Conservation (phyloP, 345 rosid genomes). For the Kernera saxatilis region DNA sequence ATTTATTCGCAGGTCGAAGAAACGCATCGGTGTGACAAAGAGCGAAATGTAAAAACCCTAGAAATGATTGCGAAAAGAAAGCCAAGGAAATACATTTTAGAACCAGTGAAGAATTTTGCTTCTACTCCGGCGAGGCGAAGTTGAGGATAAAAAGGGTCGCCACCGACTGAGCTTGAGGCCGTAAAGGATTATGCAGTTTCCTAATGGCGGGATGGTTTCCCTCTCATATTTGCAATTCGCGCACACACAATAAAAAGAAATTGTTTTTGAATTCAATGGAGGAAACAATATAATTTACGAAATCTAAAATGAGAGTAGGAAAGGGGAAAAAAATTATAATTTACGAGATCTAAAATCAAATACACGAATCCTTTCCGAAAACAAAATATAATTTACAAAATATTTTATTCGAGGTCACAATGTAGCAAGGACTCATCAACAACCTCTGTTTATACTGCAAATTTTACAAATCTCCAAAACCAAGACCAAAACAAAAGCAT, state of each 20-base stretch:
- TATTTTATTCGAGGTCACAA: slow-evolving; percentile 2
- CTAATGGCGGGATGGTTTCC: slow-evolving; percentile 34
- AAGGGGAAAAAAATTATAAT: no score
- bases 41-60: slow-evolving; percentile 23
- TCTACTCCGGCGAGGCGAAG: background rate
- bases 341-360: background rate
- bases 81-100: background rate
- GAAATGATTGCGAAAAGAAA: slow-evolving; percentile 6
- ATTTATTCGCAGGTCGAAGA: background rate
- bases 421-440: background rate
- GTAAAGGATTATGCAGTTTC: background rate
- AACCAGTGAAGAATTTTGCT: background rate
- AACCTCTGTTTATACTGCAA: slow-evolving; percentile 21
- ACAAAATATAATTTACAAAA: slow-evolving; percentile 20
- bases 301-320: background rate
- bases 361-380: background rate
- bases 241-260: background rate
- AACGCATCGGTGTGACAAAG: background rate
- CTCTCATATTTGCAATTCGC: slow-evolving; percentile 1
- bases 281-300: no score
- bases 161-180: background rate
- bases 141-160: background rate
- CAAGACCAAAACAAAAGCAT: slow-evolving; percentile 14
- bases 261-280: background rate
- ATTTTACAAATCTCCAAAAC: slow-evolving; percentile 28